Evolutionary conservation across 345 rosid species (phyloP), one percentile per base, ranked within the genome.

Genomic region (Eucalyptus albens): DNA sequence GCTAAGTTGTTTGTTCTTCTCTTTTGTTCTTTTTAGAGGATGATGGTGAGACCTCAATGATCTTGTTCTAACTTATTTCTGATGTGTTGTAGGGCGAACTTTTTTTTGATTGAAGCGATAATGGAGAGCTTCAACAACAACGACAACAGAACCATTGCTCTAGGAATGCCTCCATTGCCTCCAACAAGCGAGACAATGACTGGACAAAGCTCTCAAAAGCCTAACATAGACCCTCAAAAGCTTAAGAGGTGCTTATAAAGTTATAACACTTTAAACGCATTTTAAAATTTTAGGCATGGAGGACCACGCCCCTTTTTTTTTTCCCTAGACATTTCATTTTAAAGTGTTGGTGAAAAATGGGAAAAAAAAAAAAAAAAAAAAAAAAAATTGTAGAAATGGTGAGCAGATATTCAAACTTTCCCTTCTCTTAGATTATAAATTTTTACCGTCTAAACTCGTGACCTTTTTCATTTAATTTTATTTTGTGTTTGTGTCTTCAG

Each of bases 161-260:
- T 9, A 69, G 81, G 81, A 33, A 69, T 69, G 42, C 81, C 81
- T 33, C 82, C 82, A 33, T 33, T 33, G 82, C 82, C 82, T 37
- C 82, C 82, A 33, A 69, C 82, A 69, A 33, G 44, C 44, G 82
- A 69, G 82, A 69, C 87, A 88, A 88, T 88, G 94, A 92, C 93
- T 91, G 91, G 87, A 85, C 33, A 40, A 27, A 85, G 50, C 87
- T 47, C 87, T 85, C 33, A 45, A 26, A 69, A 33, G 44, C 90
- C 42, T 65, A 86, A 33, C 53, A 85, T 89, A 24, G 55, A 85
- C 31, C 87, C 53, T 85, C 87, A 85, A 45, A 85, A 47, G 53
- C 87, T 85, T 85, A 47, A 85, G 37, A 45, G 87, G 87, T 85
- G 31, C 50, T 47, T 17, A 14, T 45, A 13, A 33, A 33, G 44